These are phyloP conservation scores for Takakia lepidozioides DNA, from an alignment of 225 moss, liverwort and hornwort genomes.

Conservation along the genomic window DNA sequence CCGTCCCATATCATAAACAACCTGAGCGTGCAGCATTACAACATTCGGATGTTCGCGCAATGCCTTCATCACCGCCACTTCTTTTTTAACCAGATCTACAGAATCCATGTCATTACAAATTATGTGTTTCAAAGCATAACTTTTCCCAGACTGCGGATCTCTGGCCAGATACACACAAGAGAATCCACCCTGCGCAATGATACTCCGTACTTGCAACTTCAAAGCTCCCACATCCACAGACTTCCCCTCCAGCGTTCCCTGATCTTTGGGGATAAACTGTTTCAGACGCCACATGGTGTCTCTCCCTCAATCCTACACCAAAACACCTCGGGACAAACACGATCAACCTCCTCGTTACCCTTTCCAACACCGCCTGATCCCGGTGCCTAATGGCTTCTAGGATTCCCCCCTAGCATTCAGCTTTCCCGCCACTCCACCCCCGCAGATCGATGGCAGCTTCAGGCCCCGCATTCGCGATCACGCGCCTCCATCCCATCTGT, in stretches of 20 bases:
- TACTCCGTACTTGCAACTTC: conserved; percentile 86
- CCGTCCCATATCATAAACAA: conserved; percentile 84
- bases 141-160: conserved; percentile 63
- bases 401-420: no score
- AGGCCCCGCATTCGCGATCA: no score
- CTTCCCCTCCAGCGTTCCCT: conserved; percentile 73
- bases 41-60: conserved; percentile 85
- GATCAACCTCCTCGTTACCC: no score
- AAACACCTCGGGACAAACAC: no score
- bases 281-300: conserved; percentile 92
- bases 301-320: no score
- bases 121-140: conserved; percentile 91
- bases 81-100: conserved; percentile 89
- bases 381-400: no score
- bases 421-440: no score
- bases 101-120: conserved; percentile 89
- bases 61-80: conserved; percentile 88
- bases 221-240: conserved; percentile 83
- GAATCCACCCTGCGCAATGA: conserved; percentile 91
- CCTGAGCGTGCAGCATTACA: conserved; percentile 81
- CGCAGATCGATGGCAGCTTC: no score
- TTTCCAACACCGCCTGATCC: no score
- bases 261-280: conserved; percentile 88
- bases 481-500: not conserved
- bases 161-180: conserved; percentile 81